Evolutionary conservation across 495 filamentous ascomycete genomes (phyloP).

Genomic region (Cercophora newfieldiana): DNA sequence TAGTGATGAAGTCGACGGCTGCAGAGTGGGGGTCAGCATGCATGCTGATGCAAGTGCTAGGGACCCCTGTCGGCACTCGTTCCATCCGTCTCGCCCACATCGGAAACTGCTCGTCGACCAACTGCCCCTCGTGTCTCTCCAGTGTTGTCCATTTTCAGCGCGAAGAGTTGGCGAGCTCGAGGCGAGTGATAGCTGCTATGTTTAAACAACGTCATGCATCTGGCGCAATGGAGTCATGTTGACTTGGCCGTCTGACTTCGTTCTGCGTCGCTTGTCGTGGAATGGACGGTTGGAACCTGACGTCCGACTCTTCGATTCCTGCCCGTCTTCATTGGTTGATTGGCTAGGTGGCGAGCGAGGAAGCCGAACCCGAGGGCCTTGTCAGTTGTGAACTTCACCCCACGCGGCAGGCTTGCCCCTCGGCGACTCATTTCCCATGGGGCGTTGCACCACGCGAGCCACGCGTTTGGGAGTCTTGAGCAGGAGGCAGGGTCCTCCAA

Average conservation of each 20-base stretch:
- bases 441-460: conserved; percentile 11
- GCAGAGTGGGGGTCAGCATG: conserved; percentile 25
- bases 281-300: neutral
- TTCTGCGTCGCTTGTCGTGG: neutral
- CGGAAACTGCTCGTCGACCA: conserved; percentile 3
- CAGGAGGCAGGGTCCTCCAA: neutral
- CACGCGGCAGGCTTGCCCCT: conserved; percentile 10
- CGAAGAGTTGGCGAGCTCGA: neutral
- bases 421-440: conserved; percentile 13
- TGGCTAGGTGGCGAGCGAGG: conserved; percentile 1
- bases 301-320: neutral
- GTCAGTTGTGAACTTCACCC: conserved; percentile 6
- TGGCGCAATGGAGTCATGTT: neutral
- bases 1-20: conserved; percentile 13
- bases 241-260: neutral
- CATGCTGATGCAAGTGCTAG: conserved; percentile 23
- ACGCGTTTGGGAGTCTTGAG: conserved; percentile 1
- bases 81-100: conserved; percentile 8
- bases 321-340: neutral
- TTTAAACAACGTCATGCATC: neutral
- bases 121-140: neutral
- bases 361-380: conserved; percentile 6
- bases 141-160: neutral
- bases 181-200: neutral
- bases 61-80: conserved; percentile 21